Evolutionary conservation across 768 basidiomycete genomes (phyloP).

Genomic region (Rhizopogon roseolus): DNA sequence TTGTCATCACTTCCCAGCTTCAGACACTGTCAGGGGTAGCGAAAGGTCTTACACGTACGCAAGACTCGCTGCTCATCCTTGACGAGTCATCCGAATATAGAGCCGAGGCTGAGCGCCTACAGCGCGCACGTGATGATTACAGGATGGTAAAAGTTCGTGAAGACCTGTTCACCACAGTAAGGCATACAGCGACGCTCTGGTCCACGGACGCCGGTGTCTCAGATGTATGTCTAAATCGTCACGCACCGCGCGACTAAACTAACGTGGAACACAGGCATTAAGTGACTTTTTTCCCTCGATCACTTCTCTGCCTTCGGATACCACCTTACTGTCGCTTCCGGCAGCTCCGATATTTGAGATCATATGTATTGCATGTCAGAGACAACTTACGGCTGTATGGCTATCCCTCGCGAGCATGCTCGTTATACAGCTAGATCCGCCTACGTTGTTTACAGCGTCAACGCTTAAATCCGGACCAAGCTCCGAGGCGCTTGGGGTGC

Average conservation of each 20-base stretch:
- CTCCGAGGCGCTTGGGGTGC: conserved; percentile 51
- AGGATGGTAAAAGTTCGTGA: conserved; percentile 60
- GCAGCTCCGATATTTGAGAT: conserved; percentile 78
- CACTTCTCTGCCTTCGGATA: conserved; percentile 72
- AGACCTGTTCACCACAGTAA: conserved; percentile 56
- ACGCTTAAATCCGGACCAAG: conserved; percentile 50
- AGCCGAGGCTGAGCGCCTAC: conserved; percentile 50
- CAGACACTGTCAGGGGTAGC: conserved; percentile 82
- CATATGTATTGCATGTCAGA: conserved; percentile 66
- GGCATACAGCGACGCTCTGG: conserved; percentile 68
- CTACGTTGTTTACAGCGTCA: conserved; percentile 32
- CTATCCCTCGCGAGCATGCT: conserved; percentile 78
- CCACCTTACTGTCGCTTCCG: conserved; percentile 75
- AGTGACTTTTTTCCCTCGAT: conserved; percentile 85
- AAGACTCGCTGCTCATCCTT: conserved; percentile 60
- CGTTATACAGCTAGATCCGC: conserved; percentile 78
- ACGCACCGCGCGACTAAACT: neutral
- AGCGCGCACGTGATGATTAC: conserved; percentile 57
- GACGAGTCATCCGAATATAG: conserved; percentile 51
- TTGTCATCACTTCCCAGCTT: conserved; percentile 63
- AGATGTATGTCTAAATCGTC: conserved; percentile 50
- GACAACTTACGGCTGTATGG: conserved; percentile 80
- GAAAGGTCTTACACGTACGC: conserved; percentile 76
- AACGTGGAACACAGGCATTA: conserved; percentile 44
- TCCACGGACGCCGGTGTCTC: conserved; percentile 72